A percentile compares a stretch with the other conserved stretches of the same genome.
Conservation (phyloP, 257 asterid genomes). For the Capsicum baccatum region DNA sequence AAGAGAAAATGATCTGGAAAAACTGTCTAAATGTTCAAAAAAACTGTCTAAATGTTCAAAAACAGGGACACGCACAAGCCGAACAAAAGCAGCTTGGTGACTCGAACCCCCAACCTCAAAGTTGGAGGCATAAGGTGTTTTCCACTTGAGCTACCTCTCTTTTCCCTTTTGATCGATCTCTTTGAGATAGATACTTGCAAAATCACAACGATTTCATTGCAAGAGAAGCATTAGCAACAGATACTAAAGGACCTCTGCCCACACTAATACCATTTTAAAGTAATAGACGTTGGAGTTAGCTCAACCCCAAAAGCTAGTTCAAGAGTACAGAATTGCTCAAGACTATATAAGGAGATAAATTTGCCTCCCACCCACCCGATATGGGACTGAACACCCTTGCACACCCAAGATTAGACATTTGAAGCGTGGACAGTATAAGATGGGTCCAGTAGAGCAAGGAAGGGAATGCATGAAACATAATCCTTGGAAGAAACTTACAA, state of each 20-base stretch:
- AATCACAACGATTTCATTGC: neutral
- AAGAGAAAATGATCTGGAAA: neutral
- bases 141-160: slow-evolving; percentile 10
- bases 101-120: slow-evolving; percentile 17
- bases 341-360: neutral
- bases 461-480: too few species aligned
- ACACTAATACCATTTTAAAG: neutral
- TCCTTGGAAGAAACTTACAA: too few species aligned
- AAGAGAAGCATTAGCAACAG: slow-evolving; percentile 4
- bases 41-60: slow-evolving; percentile 13
- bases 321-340: neutral
- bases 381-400: neutral
- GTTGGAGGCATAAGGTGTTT: neutral
- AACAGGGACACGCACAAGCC: neutral
- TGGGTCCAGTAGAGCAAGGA: too few species aligned
- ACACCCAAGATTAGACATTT: too few species aligned
- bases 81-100: neutral
- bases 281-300: neutral
- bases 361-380: neutral
- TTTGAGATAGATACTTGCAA: neutral
- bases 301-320: neutral
- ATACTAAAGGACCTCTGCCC: neutral
- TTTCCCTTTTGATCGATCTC: neutral
- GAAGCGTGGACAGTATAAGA: too few species aligned
- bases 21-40: slow-evolving; percentile 16